Evolutionary conservation across 805 yeast species (phyloP).

Genomic region (Clavispora vitiphila): DNA sequence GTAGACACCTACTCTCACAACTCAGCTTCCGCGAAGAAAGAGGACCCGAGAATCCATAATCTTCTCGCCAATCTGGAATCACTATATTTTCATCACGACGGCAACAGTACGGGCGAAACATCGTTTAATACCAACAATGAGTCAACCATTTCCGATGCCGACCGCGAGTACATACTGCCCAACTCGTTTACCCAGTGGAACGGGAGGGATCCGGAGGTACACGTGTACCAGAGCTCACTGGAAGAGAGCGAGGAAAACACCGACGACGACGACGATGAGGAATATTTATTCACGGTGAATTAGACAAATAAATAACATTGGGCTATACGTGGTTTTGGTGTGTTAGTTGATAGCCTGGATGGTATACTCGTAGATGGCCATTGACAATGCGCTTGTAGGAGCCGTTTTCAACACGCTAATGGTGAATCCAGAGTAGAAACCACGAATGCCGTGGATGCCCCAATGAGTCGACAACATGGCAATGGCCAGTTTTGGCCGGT

Average conservation of each 20-base stretch:
- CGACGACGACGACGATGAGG: slow-evolving; percentile 21
- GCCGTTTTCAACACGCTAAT: slow-evolving; percentile 74
- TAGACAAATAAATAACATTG: not conserved
- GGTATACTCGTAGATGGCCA: slow-evolving; percentile 57
- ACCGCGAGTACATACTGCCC: slow-evolving; percentile 39
- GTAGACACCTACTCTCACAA: not conserved
- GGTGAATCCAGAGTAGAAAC: slow-evolving; percentile 70
- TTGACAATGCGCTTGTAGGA: slow-evolving; percentile 68
- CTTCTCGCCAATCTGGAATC: slow-evolving; percentile 33
- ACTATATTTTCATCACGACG: slow-evolving; percentile 19
- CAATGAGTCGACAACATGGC: slow-evolving; percentile 37
- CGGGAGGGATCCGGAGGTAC: not conserved
- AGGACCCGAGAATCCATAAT: slow-evolving; percentile 24
- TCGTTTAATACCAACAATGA: slow-evolving; percentile 12
- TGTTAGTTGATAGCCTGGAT: slow-evolving; percentile 9
- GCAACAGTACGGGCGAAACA: slow-evolving; percentile 6
- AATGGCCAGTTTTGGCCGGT: slow-evolving; percentile 14
- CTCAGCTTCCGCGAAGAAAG: not conserved
- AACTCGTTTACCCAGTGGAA: slow-evolving; percentile 26
- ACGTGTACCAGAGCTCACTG: slow-evolving; percentile 15
- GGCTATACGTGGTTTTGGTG: no score
- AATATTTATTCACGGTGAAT: slow-evolving; percentile 22
- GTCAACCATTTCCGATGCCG: slow-evolving; percentile 17
- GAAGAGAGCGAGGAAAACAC: slow-evolving; percentile 13
- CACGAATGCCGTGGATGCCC: slow-evolving; percentile 53